Conservation (phyloP, 495 filamentous ascomycete species). For the Tuber indicum region DNA sequence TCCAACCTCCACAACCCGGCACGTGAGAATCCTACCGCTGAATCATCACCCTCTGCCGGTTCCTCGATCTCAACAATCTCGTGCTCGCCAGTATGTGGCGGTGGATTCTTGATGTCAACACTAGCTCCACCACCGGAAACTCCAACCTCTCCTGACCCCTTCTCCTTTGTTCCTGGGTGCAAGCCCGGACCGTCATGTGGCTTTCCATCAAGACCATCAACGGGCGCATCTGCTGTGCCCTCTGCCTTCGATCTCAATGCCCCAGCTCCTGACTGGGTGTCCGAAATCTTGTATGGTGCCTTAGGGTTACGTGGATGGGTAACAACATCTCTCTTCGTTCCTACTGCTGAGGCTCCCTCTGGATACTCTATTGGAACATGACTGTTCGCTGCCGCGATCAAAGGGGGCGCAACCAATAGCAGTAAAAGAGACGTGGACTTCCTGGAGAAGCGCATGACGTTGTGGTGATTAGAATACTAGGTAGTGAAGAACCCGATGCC, state of each 20-base stretch:
- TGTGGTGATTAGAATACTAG: background rate
- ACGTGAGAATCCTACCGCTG: conserved; percentile 18
- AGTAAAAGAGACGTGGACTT: conserved; percentile 1
- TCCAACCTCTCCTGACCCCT: conserved; percentile 38
- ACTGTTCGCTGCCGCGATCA: background rate
- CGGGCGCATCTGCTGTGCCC: conserved; percentile 83
- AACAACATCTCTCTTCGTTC: background rate
- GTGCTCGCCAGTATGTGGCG: conserved; percentile 41
- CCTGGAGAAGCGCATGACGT: background rate
- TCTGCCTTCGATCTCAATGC: background rate
- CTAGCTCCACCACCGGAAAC: conserved; percentile 46
- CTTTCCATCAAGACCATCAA: conserved; percentile 93
- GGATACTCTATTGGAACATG: conserved; percentile 3
- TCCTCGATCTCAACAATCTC: conserved; percentile 39
- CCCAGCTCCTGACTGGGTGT: background rate
- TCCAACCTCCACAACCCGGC: background rate
- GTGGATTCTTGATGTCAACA: conserved; percentile 59
- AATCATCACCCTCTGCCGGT: conserved; percentile 32
- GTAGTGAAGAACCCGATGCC: background rate
- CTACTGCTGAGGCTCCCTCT: background rate
- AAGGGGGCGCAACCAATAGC: background rate
- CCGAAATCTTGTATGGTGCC: background rate
- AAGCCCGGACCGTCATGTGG: conserved; percentile 75
- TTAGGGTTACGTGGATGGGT: background rate
- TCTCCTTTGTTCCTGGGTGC: conserved; percentile 40